Evolutionary conservation across 2,329 filamentous ascomycete genomes (phyloP).

Genomic region (Pseudofabraea citricarpa): DNA sequence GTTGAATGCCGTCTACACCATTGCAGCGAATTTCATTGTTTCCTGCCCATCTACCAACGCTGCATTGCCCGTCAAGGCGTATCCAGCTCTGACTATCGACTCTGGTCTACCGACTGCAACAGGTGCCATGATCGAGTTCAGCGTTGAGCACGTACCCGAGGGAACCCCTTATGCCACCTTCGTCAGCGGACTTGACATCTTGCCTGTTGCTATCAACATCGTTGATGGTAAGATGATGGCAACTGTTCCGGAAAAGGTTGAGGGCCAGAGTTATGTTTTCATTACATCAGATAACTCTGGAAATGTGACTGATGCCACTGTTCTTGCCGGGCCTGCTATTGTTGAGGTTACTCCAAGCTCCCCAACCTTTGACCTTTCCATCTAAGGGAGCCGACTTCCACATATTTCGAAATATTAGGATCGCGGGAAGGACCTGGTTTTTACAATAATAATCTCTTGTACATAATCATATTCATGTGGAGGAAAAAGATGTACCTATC

Average conservation of each 20-base stretch:
- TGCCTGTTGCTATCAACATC: constrained; percentile 27
- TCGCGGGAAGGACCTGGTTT: too few relatives aligned
- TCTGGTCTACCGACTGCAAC: constrained; percentile 15
- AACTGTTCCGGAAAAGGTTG: constrained; percentile 25
- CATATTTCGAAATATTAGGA: too few relatives aligned
- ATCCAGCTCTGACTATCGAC: constrained; percentile 41
- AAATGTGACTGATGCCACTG: constrained; percentile 30
- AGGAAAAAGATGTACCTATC: too few relatives aligned
- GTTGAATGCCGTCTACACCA: constrained; percentile 56
- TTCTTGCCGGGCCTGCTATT: constrained; percentile 33
- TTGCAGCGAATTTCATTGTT: constrained; percentile 57
- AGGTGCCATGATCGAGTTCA: constrained; percentile 21
- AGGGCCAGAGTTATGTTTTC: constrained; percentile 36
- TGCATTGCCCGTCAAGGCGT: constrained; percentile 54
- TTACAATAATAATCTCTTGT: too few relatives aligned
- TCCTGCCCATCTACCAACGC: constrained; percentile 51
- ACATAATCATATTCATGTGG: too few relatives aligned
- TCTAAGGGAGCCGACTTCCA: too few relatives aligned
- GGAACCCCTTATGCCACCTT: constrained; percentile 31
- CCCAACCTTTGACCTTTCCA: constrained; percentile 20
- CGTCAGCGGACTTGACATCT: constrained; percentile 22
- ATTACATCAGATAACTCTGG: constrained; percentile 32
- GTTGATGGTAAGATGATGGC: constrained; percentile 21
- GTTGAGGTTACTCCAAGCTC: constrained; percentile 26
- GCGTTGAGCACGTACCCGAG: constrained; percentile 17